Base-by-base conservation (phyloP, 495 filamentous ascomycete genomes). In the Entonaema liquescens region DNA sequence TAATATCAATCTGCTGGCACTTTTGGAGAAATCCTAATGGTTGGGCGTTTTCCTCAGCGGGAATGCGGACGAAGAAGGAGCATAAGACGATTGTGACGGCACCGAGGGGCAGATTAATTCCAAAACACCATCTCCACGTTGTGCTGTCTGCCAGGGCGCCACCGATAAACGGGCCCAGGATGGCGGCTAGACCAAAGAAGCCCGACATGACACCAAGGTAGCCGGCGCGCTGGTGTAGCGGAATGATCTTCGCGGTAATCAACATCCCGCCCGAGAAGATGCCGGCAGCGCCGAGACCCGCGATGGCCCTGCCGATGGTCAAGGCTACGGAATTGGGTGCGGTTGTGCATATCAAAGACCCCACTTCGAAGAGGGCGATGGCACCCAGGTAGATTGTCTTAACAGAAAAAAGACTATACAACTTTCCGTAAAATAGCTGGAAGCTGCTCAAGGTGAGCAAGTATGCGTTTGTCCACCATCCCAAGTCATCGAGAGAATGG, bases 401-500 rank as follows among this genome's bases (percentile, higher is more conserved):
- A 7, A 76, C 74, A 35, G 60, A 64, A 59, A 81, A 85, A 38
- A 80, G 74, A n/a, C 74, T 78, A 62, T 82, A 88, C 15, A 87
- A 72, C 31, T 77, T 78, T 15, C 84, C 85, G 61, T 76, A 84
- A 7, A 83, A 70, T 2, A 83, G 79, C 49, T 83, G 80, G 19
- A 85, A 79, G 29, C 77, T 75, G 26, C 79, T 79, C n/a, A 79
- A 72, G 1, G 84, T 83, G 3, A 89, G 71, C 7, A 86, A 64
- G 65, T 88, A 87, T 2, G 79, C 78, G 40, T 75, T 80, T 0
- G 76, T 78, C 53, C 83, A 86, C 85, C 83, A 86, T 9, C 74
- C 81, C 15, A 82, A 69, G 42, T 83, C 80, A 21, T 65, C 60
- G 17, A 77, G 62, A 4, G 81, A 66, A 8, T 78, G 56, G 55